Base-by-base conservation (phyloP, 164 flowering plant species). In the Liquidambar formosana region DNA sequence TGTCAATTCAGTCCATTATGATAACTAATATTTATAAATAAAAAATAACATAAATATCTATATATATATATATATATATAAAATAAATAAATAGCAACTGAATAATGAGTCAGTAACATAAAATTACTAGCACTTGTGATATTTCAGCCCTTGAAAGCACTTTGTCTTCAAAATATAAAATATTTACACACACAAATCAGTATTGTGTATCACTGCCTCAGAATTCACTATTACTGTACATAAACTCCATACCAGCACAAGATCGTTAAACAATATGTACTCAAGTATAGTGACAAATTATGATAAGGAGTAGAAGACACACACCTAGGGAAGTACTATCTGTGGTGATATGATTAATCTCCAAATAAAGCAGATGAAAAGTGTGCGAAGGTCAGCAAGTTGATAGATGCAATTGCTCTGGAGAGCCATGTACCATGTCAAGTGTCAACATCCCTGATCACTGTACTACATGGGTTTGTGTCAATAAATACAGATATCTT, bases 151-250 rank as follows among this genome's bases (percentile, higher is more conserved):
- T 25, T 16, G 33, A n/a, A 23, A 28, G 3, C 44, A 38, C 33
- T 13, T 54, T 66, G 41, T 54, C 54, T 66, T 22, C 61, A 54
- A 66, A n/a, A n/a, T n/a, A n/a, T n/a, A n/a, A n/a, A n/a, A n/a
- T n/a, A n/a, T n/a, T n/a, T 43, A 56, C 47, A 66, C 38, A 57
- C 3, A 27, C 11, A 47, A 64, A 15, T 47, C 11, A 0, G 3
- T 15, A 47, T 48, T 10, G 16, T 25, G n/a, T 49, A 27, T 53
- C 15, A 38, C 10, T 25, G 22, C 6, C 19, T 43, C 8, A 14
- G 10, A 28, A 13, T 57, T 52, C 14, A 0, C 57, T 22, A 38
- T 33, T 26, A 4, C 23, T 41, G 51, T 5, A 51, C 11, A 25
- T 10, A 16, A 51, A 10, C 6, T 6, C 16, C 22, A 1, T 8